Conservation (phyloP, 257 asterid species). For the Leptodermis oblonga region DNA sequence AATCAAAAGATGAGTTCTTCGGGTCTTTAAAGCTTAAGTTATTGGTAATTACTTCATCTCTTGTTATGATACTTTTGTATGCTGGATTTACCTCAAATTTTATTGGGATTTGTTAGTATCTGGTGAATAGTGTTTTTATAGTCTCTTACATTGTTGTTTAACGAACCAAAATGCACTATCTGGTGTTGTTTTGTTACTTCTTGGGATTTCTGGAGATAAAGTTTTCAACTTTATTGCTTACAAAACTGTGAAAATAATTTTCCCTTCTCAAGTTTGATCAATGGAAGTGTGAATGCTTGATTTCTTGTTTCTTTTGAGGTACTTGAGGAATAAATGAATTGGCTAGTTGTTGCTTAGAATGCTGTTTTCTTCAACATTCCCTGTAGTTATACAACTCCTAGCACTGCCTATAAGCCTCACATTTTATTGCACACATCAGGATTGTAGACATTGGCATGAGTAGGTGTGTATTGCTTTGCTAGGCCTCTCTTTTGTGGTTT, state of each 20-base stretch:
- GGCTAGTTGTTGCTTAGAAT: not conserved
- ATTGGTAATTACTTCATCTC: constrained; percentile 38
- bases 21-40: constrained; percentile 61
- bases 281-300: not conserved
- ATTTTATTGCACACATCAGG: not conserved
- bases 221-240: constrained; percentile 3
- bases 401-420: not conserved
- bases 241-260: not conserved
- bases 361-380: not conserved
- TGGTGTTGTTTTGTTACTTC: not conserved
- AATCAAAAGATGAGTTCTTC: constrained; percentile 29
- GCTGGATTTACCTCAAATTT: not conserved
- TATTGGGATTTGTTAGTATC: not conserved
- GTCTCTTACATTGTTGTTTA: not conserved
- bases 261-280: not conserved
- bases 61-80: not conserved
- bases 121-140: not conserved
- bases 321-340: not conserved
- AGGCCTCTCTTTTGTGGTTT: not conserved
- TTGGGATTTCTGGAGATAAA: not conserved
- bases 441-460: not conserved
- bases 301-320: constrained; percentile 3
- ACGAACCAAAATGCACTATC: not conserved
- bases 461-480: not conserved
- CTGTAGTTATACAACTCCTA: not conserved